These are phyloP conservation scores for Metschnikowia santaceciliae DNA, from an alignment of 805 yeast species.

Conservation along the genomic window DNA sequence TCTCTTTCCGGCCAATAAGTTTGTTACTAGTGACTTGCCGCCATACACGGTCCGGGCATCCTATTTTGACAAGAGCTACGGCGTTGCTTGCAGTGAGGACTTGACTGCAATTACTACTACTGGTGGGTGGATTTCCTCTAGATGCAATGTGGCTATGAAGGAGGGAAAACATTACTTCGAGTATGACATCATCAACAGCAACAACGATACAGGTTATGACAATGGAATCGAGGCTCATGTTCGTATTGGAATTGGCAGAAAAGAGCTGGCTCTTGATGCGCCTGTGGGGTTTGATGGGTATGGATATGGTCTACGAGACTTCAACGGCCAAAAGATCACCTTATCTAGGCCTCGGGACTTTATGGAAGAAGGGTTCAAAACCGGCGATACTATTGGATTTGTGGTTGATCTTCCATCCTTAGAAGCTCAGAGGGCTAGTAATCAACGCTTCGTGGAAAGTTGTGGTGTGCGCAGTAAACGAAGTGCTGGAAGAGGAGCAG, in stretches of 20 bases:
- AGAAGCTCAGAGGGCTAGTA: constrained; percentile 41
- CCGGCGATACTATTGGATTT: constrained; percentile 84
- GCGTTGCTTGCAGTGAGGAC: constrained; percentile 35
- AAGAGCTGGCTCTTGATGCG: constrained; percentile 87
- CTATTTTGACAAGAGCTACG: constrained; percentile 67
- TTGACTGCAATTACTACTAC: constrained; percentile 47
- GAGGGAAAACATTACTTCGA: constrained; percentile 85
- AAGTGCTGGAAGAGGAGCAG: neutral
- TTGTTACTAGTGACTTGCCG: constrained; percentile 68
- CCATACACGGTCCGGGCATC: constrained; percentile 59
- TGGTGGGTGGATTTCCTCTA: constrained; percentile 75
- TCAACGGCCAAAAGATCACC: constrained; percentile 70
- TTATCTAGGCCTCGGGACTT: constrained; percentile 61
- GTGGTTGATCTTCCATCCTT: constrained; percentile 63
- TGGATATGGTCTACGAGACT: constrained; percentile 87
- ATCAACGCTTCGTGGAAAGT: constrained; percentile 24
- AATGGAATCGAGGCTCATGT: constrained; percentile 49
- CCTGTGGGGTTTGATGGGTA: constrained; percentile 96
- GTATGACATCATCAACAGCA: constrained; percentile 51
- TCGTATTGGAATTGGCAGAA: constrained; percentile 75
- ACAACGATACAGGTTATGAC: constrained; percentile 42
- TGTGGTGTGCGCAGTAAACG: constrained; percentile 2
- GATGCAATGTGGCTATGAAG: constrained; percentile 70
- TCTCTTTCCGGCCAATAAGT: constrained; percentile 50
- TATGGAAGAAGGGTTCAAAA: constrained; percentile 51